Conservation (phyloP, 2,329 filamentous ascomycete genomes). For the Parasarocladium wereldwijsianum region DNA sequence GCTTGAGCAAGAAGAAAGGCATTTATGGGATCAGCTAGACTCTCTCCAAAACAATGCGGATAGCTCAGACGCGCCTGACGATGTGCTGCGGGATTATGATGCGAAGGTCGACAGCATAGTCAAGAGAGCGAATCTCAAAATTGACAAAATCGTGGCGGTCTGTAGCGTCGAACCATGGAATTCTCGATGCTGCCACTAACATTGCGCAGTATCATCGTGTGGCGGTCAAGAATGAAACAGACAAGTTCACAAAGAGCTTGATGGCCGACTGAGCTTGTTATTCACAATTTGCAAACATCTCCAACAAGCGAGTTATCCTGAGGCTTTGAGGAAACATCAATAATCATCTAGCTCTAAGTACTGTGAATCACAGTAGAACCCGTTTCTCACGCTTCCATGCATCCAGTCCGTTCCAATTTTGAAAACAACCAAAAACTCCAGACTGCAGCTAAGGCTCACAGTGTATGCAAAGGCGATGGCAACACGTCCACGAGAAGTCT, state of each 20-base stretch:
- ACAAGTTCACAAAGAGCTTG: slow-evolving; percentile 12
- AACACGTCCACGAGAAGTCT: slow-evolving; percentile 1
- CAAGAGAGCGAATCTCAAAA: slow-evolving; percentile 10
- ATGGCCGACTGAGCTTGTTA: too few species aligned
- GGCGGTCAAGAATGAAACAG: slow-evolving; percentile 12
- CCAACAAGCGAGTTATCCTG: too few species aligned
- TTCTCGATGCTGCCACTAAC: slow-evolving; percentile 1
- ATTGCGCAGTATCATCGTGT: slow-evolving; percentile 13
- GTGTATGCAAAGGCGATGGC: slow-evolving; percentile 1
- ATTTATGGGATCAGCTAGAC: slow-evolving; percentile 8
- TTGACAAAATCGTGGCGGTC: slow-evolving; percentile 16
- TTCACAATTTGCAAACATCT: too few species aligned
- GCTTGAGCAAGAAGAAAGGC: slow-evolving; percentile 8
- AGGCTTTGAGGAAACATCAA: too few species aligned
- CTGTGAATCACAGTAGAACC: slow-evolving; percentile 3
- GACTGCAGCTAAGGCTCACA: too few species aligned
- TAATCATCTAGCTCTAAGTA: too few species aligned
- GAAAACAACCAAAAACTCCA: background rate
- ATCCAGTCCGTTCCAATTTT: slow-evolving; percentile 1
- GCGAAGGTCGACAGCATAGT: slow-evolving; percentile 1
- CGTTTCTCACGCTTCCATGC: slow-evolving; percentile 2
- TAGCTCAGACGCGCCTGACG: slow-evolving; percentile 9
- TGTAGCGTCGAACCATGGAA: background rate
- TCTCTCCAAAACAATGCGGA: slow-evolving; percentile 12
- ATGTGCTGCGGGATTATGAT: background rate